Conservation (phyloP, 371 early-diverging fungal species). For the Haplosporangium sp. region DNA sequence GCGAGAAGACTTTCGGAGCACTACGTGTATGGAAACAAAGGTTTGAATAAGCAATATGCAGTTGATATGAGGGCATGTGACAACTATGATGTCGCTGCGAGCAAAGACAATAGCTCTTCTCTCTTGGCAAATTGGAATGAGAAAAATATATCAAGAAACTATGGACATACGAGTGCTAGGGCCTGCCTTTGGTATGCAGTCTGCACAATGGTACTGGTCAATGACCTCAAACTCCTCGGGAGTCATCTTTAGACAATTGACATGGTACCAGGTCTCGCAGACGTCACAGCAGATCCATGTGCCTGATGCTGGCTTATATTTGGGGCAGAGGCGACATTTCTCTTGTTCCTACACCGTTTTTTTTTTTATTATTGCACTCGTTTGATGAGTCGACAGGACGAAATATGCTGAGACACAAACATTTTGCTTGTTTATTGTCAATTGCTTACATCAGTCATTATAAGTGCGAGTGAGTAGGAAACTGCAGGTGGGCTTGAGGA, state of each 20-base stretch:
- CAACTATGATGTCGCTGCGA: background rate
- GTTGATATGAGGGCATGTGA: background rate
- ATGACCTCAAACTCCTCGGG: constrained; percentile 66
- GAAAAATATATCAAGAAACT: background rate
- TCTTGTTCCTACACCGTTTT: constrained; percentile 46
- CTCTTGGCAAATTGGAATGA: background rate
- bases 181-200: constrained; percentile 65
- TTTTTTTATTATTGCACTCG: background rate
- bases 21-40: constrained; percentile 32
- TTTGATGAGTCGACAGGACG: too few species aligned
- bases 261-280: constrained; percentile 78
- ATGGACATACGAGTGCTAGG: constrained; percentile 67
- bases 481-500: background rate
- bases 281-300: constrained; percentile 80
- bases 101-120: background rate
- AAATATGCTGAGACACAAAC: too few species aligned
- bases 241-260: constrained; percentile 66
- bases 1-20: constrained; percentile 69
- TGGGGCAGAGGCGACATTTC: constrained; percentile 37
- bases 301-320: constrained; percentile 44
- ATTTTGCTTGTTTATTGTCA: background rate
- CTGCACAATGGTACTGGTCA: constrained; percentile 74
- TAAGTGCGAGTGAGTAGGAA: background rate
- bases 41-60: background rate
- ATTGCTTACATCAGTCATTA: constrained; percentile 19